Evolutionary conservation across 2,329 filamentous ascomycete species (phyloP), one percentile per base, ranked within the genome.

Genomic region (Colletotrichum sp.): DNA sequence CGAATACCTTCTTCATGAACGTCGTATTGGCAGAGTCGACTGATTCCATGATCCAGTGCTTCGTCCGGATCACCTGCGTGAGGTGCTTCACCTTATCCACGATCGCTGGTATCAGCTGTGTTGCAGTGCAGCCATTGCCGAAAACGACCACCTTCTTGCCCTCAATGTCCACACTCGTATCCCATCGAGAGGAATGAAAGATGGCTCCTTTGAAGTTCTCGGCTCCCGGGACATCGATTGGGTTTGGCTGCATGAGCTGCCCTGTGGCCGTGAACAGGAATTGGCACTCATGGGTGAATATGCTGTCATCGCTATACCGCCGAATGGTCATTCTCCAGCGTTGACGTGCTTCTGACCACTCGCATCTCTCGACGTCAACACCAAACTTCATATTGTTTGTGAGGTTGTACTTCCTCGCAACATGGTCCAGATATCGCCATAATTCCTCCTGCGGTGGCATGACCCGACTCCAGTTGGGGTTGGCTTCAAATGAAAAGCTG

Each of bases 401-500:
- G 8, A 89, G 80, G 57, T 84, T 82, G 78, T 87, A 88, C 74
- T 86, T 85, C 6, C 84, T 81, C 0, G 91, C 91, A 1, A 93
- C 84, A 0, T 80, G 75, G 71, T 89, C 83, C 82, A 91, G 88
- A 77, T 94, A 94, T 2, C 85, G 82, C 67, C 85, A 83, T 27
- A 94, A 90, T 79, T 94, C 92, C 3, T 82, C 78, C 2, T 88
- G 88, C 57, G 88, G 86, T 1, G 91, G 89, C 79, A 92, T 89
- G 52, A 91, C 85, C 55, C 90, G 86, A 0, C 86, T 88, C 92
- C 92, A 94, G 75, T 91, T 83, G 0, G 89, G 89, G 74, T 93
- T 93, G 1, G 90, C 88, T 22, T 87, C 86, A 80, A 92, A 94
- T 2, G 89, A 90, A 68, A 88, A 90, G 79, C 92, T 91, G 80